These are phyloP conservation scores for Hylodesmum podocarpum DNA, from an alignment of 306 rosid genomes.

Conservation along the genomic window DNA sequence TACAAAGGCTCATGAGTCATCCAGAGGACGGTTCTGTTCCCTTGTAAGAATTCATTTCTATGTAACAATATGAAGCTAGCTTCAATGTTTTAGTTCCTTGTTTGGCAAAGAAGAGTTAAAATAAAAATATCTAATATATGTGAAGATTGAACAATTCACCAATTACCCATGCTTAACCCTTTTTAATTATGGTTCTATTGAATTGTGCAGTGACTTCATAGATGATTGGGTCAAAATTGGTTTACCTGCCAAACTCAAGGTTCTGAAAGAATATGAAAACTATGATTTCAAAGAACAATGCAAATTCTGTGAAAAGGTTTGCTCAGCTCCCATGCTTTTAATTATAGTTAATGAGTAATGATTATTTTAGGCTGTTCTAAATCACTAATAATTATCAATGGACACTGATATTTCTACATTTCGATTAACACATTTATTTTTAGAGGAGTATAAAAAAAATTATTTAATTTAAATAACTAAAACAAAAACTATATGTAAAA, in stretches of 20 bases:
- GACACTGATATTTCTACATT: too few species aligned
- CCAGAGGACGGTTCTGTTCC: slow-evolving; percentile 52
- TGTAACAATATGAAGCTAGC: not conserved
- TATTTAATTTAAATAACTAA: too few species aligned
- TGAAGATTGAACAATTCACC: not conserved
- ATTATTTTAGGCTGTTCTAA: not conserved
- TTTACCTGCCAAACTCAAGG: slow-evolving; percentile 46
- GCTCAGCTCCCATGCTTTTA: not conserved
- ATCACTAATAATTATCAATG: too few species aligned
- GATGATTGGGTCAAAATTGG: slow-evolving; percentile 77
- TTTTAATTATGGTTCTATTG: slow-evolving; percentile 17
- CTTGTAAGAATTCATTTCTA: slow-evolving; percentile 36
- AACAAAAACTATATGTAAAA: too few species aligned
- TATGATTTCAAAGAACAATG: slow-evolving; percentile 15
- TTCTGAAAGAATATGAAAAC: slow-evolving; percentile 13
- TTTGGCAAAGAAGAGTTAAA: not conserved
- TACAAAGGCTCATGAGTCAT: slow-evolving; percentile 58
- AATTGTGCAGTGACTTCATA: slow-evolving; percentile 59
- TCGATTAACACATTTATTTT: too few species aligned
- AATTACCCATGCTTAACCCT: not conserved
- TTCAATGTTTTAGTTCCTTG: not conserved
- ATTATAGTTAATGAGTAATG: not conserved
- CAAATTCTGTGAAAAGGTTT: slow-evolving; percentile 50
- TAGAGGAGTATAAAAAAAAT: too few species aligned
- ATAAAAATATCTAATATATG: not conserved